Evolutionary conservation across 768 basidiomycete genomes (phyloP), one percentile per base, ranked within the genome.

Genomic region (Suillus hirtellus): DNA sequence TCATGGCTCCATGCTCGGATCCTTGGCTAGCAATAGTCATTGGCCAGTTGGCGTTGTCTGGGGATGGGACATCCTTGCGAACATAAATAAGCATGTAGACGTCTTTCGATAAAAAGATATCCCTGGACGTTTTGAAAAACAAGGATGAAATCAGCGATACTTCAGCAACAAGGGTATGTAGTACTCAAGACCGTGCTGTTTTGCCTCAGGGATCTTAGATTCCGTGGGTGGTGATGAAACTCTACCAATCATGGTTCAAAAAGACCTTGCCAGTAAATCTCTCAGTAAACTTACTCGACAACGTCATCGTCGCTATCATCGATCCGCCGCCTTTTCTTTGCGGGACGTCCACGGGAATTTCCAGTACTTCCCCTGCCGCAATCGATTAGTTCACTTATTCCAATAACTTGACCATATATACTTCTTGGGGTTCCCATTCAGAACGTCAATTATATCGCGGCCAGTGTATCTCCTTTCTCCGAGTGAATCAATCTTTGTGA

Each of bases 11-110:
- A 58, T 47, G 56, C n/a, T 62, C 21, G 4, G 62, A 63, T 65
- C 53, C 46, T 44, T 67, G 60, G 52, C 54, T 42, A 56, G 65
- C 60, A 67, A 69, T 60, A 63, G 64, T 63, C 63, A 65, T 66
- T 46, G 62, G 66, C 64, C 67, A 65, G 66, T 52, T 34, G 61
- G 47, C 21, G 2, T 62, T 61, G 59, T 65, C 64, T 56, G 65
- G 21, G 44, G 61, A 54, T 42, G 53, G 50, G 21, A 67, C 62
- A 35, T 75, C 69, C 66, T 79, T 81, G 12, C 86, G 84, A 43
- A 85, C 83, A 75, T 98, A 99, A 60, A 99, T 88, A 38, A 98
- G 82, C 95, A 98, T 96, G 76, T 99, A 97, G 7, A 93, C 94
- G 68, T 97, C 94, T 75, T 85, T 90, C 2, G 94, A 95, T 2